Base-by-base conservation (phyloP, 2,329 filamentous ascomycete genomes). In the Fusarium sp. region DNA sequence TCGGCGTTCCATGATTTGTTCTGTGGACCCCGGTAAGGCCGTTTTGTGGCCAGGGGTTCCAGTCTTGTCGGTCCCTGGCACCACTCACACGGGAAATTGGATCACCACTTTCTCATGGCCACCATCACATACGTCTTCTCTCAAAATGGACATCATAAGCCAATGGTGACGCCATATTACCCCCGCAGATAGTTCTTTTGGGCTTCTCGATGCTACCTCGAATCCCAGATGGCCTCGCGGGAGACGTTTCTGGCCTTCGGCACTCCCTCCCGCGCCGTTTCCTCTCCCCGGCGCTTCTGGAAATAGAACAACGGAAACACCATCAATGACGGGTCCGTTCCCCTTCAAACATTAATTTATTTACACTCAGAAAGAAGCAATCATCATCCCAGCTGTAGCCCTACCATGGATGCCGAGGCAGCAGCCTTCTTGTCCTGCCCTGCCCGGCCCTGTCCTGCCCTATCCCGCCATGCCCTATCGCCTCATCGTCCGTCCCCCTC, bases 291-390 rank as follows among this genome's bases (percentile, higher is more conserved):
- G 57, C 45, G 63, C 29, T 71, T 66, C 76, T 77, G 67, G 75
- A 77, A 78, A 77, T 78, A 78, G 76, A 77, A 77, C 67, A 72
- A 37, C 56, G 69, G 66, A 77, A 76, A 76, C 66, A 62, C 70
- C 59, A 58, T 64, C 63, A 22, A 57, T 45, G 62, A 67, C 58
- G 69, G 65, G 63, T 73, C 74, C 68, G 52, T 68, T 72, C 69
- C 66, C 67, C 73, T 75, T 75, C 65, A 71, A 78, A 72, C 67
- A 67, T 74, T 76, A 72, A 76, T 76, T 62, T 70, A 74, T 73
- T 73, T 62, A 67, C 61, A 76, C 65, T 69, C 72, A 59, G 56
- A 47, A 64, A 64, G 64, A 76, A 74, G 69, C 74, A 66, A 68
- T 62, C 67, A 62, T 24, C 61, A 62, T 72, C 77, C 75, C 60